Base-by-base conservation (phyloP, 31 red algal species). In the Bonnemaisonia californica region DNA sequence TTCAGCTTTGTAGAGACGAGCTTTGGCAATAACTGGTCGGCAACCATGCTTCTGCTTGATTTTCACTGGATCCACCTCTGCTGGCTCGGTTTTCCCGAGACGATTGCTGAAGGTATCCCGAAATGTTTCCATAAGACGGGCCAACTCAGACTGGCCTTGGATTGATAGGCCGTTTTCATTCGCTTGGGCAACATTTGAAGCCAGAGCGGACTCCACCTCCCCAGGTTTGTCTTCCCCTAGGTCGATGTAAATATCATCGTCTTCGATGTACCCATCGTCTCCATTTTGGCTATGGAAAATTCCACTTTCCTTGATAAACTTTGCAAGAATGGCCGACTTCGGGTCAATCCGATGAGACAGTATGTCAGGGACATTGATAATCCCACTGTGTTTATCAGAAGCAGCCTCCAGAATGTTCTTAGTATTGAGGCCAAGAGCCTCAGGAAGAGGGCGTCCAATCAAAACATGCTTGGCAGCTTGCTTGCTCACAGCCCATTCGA, bases 381-480 rank as follows among this genome's bases (percentile, higher is more conserved):
- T 51, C 7, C 28, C 72, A 5, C 31, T 29, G 37, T 80, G 59
- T 66, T 59, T 80, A 35, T 64, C 76, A 22, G 59, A 33, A 22
- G 41, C 42, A 30, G 80, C 80, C 21, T 63, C 62, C 27, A 84
- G 80, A 2, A 73, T 57, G 2, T 4, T 73, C 2, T 29, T 7
- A 19, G 42, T 73, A 26, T 56, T 36, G 37, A 74, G 37, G 3
- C 80, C 67, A 21, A 73, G 66, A 27, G 65, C 68, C 57, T 84
- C 66, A 13, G 74, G 41, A 13, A 73, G 41, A 51, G 34, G 29
- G 7, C 80, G 67, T 3, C 68, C 80, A 3, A 73, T 63, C 16
- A 73, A 32, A 64, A 64, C 26, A 27, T 64, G 61, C 11, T 18
- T 9, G 9, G 61, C 61, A 29, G 61, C 21, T 64, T 64, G 26